A percentile compares a stretch with the other conserved stretches of the same genome.
Conservation (phyloP, 2,329 filamentous ascomycete species). For the Graphilbum sp. region DNA sequence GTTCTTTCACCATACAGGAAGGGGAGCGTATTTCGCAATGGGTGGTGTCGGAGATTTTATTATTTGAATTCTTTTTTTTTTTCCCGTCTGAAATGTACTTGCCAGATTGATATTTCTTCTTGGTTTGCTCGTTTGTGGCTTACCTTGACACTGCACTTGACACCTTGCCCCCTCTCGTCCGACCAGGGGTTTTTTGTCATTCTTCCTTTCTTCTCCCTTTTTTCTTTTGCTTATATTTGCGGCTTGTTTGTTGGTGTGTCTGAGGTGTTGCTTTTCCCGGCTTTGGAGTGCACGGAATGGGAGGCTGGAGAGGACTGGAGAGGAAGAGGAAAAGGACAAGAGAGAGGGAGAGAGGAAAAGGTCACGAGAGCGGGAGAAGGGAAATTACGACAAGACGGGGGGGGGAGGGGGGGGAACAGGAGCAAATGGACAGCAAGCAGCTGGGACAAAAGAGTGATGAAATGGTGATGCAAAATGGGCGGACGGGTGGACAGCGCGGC, state of each 20-base stretch:
- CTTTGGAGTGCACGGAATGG: background rate
- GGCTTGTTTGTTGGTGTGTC: background rate
- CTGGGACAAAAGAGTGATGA: background rate
- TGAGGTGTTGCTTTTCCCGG: background rate
- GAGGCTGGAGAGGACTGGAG: conserved; percentile 3
- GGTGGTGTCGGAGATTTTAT: conserved; percentile 10
- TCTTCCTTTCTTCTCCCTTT: conserved; percentile 4
- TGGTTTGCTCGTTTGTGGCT: conserved; percentile 1
- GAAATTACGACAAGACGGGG: too few species aligned
- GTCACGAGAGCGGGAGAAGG: too few species aligned
- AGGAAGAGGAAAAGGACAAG: conserved; percentile 2
- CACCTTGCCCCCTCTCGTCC: background rate
- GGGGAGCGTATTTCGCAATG: conserved; percentile 7
- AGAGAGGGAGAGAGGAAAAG: too few species aligned
- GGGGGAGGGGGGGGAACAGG: background rate
- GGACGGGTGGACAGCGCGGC: conserved; percentile 8
- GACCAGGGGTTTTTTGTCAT: too few species aligned
- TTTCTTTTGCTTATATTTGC: background rate
- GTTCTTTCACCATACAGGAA: conserved; percentile 5
- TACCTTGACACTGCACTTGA: background rate
- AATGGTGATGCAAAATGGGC: background rate
- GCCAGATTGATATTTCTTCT: conserved; percentile 4
- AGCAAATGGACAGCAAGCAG: background rate
- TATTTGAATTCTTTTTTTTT: conserved; percentile 6
- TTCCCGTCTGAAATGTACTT: conserved; percentile 1